Evolutionary conservation across 164 flowering plant species (phyloP).

Genomic region (Hamamelis virginiana): DNA sequence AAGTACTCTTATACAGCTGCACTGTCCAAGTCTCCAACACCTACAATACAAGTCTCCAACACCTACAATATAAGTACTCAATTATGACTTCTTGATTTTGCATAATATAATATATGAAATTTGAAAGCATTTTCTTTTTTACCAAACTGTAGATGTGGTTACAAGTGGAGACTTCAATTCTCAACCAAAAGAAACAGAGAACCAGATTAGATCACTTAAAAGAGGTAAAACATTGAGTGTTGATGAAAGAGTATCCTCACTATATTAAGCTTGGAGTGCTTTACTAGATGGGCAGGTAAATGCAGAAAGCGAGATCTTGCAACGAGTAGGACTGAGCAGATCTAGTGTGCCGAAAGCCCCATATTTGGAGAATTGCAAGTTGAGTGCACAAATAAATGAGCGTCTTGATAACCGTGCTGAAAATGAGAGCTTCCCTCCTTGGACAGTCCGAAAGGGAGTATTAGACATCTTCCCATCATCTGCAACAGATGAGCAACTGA

Average conservation of each 20-base stretch:
- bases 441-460: slow-evolving; percentile 77
- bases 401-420: slow-evolving; percentile 50
- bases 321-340: slow-evolving; percentile 19
- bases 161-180: slow-evolving; percentile 20
- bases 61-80: too few species aligned
- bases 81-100: too few species aligned
- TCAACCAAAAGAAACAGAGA: slow-evolving; percentile 19
- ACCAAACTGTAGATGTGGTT: slow-evolving; percentile 31
- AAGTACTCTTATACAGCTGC: too few species aligned
- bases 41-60: too few species aligned
- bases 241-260: slow-evolving; percentile 39
- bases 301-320: slow-evolving; percentile 20
- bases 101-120: too few species aligned
- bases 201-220: slow-evolving; percentile 15
- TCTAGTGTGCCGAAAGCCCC: slow-evolving; percentile 70
- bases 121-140: too few species aligned
- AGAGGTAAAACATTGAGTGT: slow-evolving; percentile 15
- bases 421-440: slow-evolving; percentile 59
- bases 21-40: too few species aligned
- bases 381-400: slow-evolving; percentile 29
- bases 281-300: slow-evolving; percentile 32
- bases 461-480: slow-evolving; percentile 34
- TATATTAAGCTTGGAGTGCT: slow-evolving; percentile 70
- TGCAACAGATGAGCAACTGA: slow-evolving; percentile 28
- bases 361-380: slow-evolving; percentile 81